Conservation (phyloP, 2,329 filamentous ascomycete species). For the Claviceps sp. region DNA sequence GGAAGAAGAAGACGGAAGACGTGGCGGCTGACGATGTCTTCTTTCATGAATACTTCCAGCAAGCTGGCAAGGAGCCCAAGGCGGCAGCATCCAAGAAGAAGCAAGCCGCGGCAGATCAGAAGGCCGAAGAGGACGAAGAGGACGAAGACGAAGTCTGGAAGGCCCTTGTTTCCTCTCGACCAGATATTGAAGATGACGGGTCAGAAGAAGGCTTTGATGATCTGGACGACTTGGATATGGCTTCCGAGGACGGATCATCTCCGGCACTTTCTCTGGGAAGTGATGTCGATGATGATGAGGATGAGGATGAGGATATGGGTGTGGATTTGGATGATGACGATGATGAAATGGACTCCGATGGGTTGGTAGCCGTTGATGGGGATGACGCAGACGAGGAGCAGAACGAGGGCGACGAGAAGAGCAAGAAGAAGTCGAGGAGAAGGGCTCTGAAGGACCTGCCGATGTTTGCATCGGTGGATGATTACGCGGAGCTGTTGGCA, state of each 20-base stretch:
- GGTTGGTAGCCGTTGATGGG: slow-evolving; percentile 20
- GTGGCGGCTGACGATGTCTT: slow-evolving; percentile 88
- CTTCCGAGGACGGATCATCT: slow-evolving; percentile 31
- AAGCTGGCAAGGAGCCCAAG: slow-evolving; percentile 50
- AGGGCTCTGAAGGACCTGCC: slow-evolving; percentile 82
- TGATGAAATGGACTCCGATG: slow-evolving; percentile 30
- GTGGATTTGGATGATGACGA: slow-evolving; percentile 15
- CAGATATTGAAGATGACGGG: slow-evolving; percentile 44
- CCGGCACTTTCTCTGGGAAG: slow-evolving; percentile 25
- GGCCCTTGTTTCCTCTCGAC: slow-evolving; percentile 68
- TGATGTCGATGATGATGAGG: slow-evolving; percentile 29
- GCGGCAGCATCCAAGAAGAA: slow-evolving; percentile 39
- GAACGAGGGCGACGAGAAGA: slow-evolving; percentile 48
- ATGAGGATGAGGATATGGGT: slow-evolving; percentile 28
- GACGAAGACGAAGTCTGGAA: slow-evolving; percentile 83
- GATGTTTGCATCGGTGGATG: slow-evolving; percentile 84
- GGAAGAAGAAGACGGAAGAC: slow-evolving; percentile 78
- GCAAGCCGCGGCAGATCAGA: slow-evolving; percentile 33
- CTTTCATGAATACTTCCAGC: slow-evolving; percentile 94
- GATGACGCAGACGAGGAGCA: slow-evolving; percentile 32
- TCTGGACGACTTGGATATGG: slow-evolving; percentile 35
- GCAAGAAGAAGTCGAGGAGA: slow-evolving; percentile 42
- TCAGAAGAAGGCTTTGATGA: slow-evolving; percentile 36
- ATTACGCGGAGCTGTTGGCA: slow-evolving; percentile 77
- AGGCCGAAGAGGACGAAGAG: slow-evolving; percentile 35